These are phyloP conservation scores for Simplicillium sp. DNA, from an alignment of 2,329 filamentous ascomycete species.

Conservation along the genomic window DNA sequence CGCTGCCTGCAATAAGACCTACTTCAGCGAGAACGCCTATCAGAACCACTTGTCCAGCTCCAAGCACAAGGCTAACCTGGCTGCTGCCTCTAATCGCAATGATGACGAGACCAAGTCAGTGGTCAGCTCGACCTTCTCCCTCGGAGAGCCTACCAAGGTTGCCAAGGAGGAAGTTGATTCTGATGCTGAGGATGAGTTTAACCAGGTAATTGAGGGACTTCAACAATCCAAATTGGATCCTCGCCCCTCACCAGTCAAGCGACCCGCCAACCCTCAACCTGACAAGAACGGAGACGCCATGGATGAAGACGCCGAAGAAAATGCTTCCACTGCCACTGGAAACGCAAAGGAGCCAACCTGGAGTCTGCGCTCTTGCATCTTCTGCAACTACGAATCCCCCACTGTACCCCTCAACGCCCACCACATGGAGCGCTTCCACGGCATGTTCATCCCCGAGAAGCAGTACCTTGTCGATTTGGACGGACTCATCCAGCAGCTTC, in stretches of 20 bases:
- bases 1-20: slow-evolving; percentile 77
- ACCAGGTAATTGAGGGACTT: slow-evolving; percentile 66
- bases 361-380: slow-evolving; percentile 59
- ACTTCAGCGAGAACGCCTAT: slow-evolving; percentile 94
- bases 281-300: slow-evolving; percentile 36
- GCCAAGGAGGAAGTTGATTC: slow-evolving; percentile 45
- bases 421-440: slow-evolving; percentile 89
- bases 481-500: slow-evolving; percentile 69
- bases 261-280: slow-evolving; percentile 41
- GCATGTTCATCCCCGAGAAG: slow-evolving; percentile 92
- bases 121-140: slow-evolving; percentile 82
- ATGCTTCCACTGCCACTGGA: slow-evolving; percentile 22
- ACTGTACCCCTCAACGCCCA: slow-evolving; percentile 65
- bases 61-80: slow-evolving; percentile 64
- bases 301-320: slow-evolving; percentile 26
- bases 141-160: slow-evolving; percentile 64
- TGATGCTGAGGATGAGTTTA: slow-evolving; percentile 66
- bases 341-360: slow-evolving; percentile 22
- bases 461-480: slow-evolving; percentile 74
- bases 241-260: slow-evolving; percentile 40
- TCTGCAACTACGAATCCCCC: slow-evolving; percentile 82
- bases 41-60: slow-evolving; percentile 85
- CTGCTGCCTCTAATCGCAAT: slow-evolving; percentile 29
- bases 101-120: slow-evolving; percentile 72
- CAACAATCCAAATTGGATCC: slow-evolving; percentile 59